A percentile compares a stretch with the other conserved stretches of the same genome.
These are phyloP conservation scores for Aspergillus ellipticus DNA, from an alignment of 495 filamentous ascomycete genomes.

Conservation along the genomic window DNA sequence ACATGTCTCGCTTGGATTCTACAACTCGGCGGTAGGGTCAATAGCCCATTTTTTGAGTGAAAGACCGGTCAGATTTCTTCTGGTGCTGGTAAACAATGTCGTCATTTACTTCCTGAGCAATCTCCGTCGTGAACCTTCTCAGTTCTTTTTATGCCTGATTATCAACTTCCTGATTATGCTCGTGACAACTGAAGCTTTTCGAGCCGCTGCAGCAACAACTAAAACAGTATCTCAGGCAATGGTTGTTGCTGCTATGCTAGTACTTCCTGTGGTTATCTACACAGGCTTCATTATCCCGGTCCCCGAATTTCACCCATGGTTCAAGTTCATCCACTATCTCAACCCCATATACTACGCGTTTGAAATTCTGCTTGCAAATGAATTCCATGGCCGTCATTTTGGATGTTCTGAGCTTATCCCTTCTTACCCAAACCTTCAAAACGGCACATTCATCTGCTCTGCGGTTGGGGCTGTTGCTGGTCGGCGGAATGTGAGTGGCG, in stretches of 20 bases:
- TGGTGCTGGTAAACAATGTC: constrained; percentile 43
- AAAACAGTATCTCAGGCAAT: constrained; percentile 57
- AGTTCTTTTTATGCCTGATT: constrained; percentile 73
- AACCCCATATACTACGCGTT: constrained; percentile 58
- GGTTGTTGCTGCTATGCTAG: constrained; percentile 25
- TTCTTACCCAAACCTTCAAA: constrained; percentile 17
- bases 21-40: constrained; percentile 54
- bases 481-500: constrained; percentile 37
- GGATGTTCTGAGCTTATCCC: constrained; percentile 58
- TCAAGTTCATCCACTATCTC: constrained; percentile 52
- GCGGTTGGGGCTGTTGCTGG: constrained; percentile 47
- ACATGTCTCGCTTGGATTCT: constrained; percentile 55
- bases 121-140: constrained; percentile 52
- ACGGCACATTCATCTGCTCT: constrained; percentile 33
- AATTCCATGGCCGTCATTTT: constrained; percentile 49
- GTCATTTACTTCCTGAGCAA: constrained; percentile 52
- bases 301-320: constrained; percentile 34
- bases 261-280: constrained; percentile 31
- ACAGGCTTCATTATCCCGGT: constrained; percentile 34
- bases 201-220: constrained; percentile 70
- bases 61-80: constrained; percentile 47
- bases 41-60: constrained; percentile 52
- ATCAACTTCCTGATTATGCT: constrained; percentile 60
- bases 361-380: constrained; percentile 40
- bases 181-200: constrained; percentile 70